phyloP scores from a whole-genome alignment of 2,329 filamentous ascomycete species.

The Hypoxylon sp. region DNA sequence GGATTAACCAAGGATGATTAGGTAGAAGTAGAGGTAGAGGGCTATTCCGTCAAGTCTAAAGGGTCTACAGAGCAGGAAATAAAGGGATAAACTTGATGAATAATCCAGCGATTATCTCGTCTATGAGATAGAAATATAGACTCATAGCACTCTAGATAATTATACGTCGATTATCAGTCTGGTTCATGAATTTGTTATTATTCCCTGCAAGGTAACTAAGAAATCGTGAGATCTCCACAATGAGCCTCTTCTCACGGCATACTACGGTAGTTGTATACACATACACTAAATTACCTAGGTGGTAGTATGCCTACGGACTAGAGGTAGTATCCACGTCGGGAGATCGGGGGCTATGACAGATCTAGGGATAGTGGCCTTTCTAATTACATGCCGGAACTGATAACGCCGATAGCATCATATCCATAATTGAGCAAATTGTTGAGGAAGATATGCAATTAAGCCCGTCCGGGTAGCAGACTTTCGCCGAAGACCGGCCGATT shows the following conservation, averaged over 20 bases:
- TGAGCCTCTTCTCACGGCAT: background rate
- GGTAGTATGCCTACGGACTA: too few relatives aligned
- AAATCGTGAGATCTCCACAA: conserved; percentile 5
- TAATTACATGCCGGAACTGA: background rate
- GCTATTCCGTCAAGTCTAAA: background rate
- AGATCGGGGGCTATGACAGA: conserved; percentile 28
- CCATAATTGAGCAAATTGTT: conserved; percentile 34
- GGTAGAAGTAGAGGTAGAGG: background rate
- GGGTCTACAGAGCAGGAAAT: background rate
- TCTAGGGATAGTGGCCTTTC: too few relatives aligned
- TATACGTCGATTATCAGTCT: too few relatives aligned
- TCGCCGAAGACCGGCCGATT: conserved; percentile 43
- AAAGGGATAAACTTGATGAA: background rate
- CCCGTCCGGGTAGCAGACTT: conserved; percentile 36
- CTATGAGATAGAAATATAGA: conserved; percentile 14
- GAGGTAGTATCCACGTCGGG: background rate
- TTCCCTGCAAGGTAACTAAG: background rate
- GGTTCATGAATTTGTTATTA: background rate
- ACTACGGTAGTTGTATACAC: too few relatives aligned
- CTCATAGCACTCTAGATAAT: background rate
- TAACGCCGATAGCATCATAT: conserved; percentile 28
- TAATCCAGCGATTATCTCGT: background rate
- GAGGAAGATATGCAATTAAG: conserved; percentile 21
- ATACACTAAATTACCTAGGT: too few relatives aligned
- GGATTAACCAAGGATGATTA: conserved; percentile 73